Evolutionary conservation across 164 flowering plant genomes (phyloP), one percentile per base, ranked within the genome.

Genomic region (Tetracentron sinense): DNA sequence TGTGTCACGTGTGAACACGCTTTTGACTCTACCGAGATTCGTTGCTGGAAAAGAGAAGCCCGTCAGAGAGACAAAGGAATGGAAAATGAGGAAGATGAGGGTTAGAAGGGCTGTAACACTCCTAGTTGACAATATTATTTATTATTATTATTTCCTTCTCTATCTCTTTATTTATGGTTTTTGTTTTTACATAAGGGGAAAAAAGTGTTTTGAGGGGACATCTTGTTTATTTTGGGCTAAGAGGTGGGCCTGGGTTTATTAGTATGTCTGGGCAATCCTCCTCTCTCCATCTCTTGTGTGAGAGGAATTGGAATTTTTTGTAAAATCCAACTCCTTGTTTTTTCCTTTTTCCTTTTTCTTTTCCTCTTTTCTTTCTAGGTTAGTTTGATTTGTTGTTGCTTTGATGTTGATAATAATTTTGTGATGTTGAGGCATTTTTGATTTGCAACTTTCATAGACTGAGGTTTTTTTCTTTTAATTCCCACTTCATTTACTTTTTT

Each of bases 1-100:
- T 6, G 98, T 90, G 8, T 73, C 92, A 7, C 89, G 97, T 7
- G 96, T 85, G 10, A 87, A 93, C 72, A 90, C 98, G 2, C 63
- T 93, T 28, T 26, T 93, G 77, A 85, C 78, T 27, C 77, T 93
- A 59, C 98, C 98, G 2, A 85, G 97, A 81, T 90, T 80, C 67
- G 79, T 72, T 27, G 77, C 86, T 0, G 81, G 75, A 15, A 75
- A 75, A 2, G 79, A 77, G 42, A 60, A 65, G 59, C 70, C 74
- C 8, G 72, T 73, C 16, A 61, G 64, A 59, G 69, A 35, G 19
- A 38, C 46, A 14, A 66, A 67, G 58, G 48, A n/a, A 38, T 28
- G 54, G 69, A 6, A 69, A 74, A 56, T 73, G 72, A 72, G 31
- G 42, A 8, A 54, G 56, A 33, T 20, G 20, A 16, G 42, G 27